Evolutionary conservation across 495 filamentous ascomycete genomes (phyloP).

Genomic region (Bathelium albidoporum): DNA sequence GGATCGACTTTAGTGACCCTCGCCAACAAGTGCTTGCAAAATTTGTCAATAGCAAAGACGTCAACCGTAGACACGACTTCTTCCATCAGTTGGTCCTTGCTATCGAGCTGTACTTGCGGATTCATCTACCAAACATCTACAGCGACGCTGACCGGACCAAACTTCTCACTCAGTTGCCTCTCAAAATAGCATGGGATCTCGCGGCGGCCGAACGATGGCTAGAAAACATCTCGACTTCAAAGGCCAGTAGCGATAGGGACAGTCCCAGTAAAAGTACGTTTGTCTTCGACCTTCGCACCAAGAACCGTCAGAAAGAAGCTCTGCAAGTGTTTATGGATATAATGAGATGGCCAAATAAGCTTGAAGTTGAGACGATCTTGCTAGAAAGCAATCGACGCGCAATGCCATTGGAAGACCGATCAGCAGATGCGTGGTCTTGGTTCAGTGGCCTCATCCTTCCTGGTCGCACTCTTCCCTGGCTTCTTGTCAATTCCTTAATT

Average conservation of each 20-base stretch:
- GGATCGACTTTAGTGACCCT: conserved; percentile 57
- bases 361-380: conserved; percentile 47
- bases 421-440: conserved; percentile 59
- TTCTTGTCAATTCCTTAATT: conserved; percentile 62
- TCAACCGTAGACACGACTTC: conserved; percentile 45
- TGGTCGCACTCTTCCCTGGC: conserved; percentile 56
- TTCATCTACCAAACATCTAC: conserved; percentile 37
- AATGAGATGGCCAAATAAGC: conserved; percentile 65
- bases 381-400: conserved; percentile 44
- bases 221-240: conserved; percentile 53
- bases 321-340: conserved; percentile 54
- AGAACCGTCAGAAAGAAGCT: conserved; percentile 53
- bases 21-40: conserved; percentile 56
- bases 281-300: conserved; percentile 45
- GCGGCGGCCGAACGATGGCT: conserved; percentile 58
- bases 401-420: conserved; percentile 46
- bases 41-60: conserved; percentile 45
- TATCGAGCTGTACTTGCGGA: conserved; percentile 54
- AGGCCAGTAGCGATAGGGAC: conserved; percentile 25
- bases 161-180: conserved; percentile 48
- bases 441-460: conserved; percentile 60
- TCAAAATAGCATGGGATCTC: conserved; percentile 57
- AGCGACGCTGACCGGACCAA: conserved; percentile 42
- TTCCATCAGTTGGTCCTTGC: conserved; percentile 64
- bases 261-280: conserved; percentile 37